Evolutionary conservation across 495 filamentous ascomycete species (phyloP), one percentile per base, ranked within the genome.

Genomic region (Lasiosphaeria hispida): DNA sequence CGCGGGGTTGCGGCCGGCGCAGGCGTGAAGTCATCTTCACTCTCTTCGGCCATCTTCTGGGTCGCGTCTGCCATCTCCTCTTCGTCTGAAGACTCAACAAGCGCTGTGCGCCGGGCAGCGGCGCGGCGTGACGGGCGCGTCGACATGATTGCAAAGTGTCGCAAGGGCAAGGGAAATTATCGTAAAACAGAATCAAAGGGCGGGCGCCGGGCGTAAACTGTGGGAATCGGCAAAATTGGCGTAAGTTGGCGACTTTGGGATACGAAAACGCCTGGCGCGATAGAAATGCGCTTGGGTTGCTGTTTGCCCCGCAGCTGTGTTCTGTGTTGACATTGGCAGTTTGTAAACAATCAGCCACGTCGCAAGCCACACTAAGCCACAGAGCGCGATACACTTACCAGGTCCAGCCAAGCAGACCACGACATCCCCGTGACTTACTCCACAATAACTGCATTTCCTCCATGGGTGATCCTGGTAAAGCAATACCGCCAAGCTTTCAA

Each of bases 11-110:
- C 71, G 1, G 69, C 61, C 1, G 89, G 85, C 13, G 86, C 89
- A 7, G 90, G 90, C 13, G 88, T 90, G 61, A 89, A 94, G 18
- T 93, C 90, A 40, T 92, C 87, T 55, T 83, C 85, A 45, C 84
- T 85, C n/a, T 87, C 84, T 23, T 86, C 82, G 4, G 85, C 76
- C 14, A 81, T 74, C 52, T 78, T 79, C 52, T 72, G 77, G 14
- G 81, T 76, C 62, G 83, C 82, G 59, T 83, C 77, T 39, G 78
- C 71, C 54, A 81, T 74, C 44, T 88, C 88, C 34, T 92, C 88
- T 33, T 92, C 90, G 48, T 83, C 84, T 3, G 88, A 87, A 17
- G 89, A 89, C 50, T 96, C 91, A 53, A 92, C 74, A 33, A 92
- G 79, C 14, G 85, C 80, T 59, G 83, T 85, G 64, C 83, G 84